Base-by-base conservation (phyloP, 768 basidiomycete genomes). In the Tricholoma matsutake region DNA sequence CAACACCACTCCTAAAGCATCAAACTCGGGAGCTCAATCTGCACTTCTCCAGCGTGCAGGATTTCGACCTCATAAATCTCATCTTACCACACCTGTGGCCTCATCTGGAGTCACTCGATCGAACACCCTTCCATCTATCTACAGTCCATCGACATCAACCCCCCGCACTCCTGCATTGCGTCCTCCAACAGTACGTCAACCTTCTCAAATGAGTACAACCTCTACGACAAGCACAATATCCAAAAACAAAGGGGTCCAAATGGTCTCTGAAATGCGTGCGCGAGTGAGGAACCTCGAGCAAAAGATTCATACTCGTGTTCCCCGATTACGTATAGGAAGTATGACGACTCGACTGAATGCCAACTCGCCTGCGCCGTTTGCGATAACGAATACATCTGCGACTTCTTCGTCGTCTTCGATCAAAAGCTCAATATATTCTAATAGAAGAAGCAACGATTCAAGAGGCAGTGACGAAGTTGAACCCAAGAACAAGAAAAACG, bases 211-310 rank as follows among this genome's bases (percentile, higher is more conserved):
- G 34, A 76, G 75, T 63, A 81, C 78, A 29, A 76, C 73, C 54
- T 76, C 80, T 13, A 74, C 70, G 43, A 78, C 76, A 22, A 79
- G 79, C 57, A 82, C 82, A 3, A 75, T 83, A 11, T 82, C 89
- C 4, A 89, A 81, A 77, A 92, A 83, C 71, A 89, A 86, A 71
- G 92, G 92, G 28, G 91, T 93, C 3, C 92, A 94, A 69, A 94
- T 95, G 93, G 91, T 94, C 5, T 89, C 90, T 22, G 93, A 94
- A 71, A 92, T 95, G 89, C 85, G 93, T 43, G 91, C 91, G 39
- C 83, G 89, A 56, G 92, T 94, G 31, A 86, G 80, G 69, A 89
- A 87, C 65, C 75, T 94, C 39, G 91, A 94, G 68, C 91, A 92
- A 75, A 91, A 89, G 74, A 90, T 94, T 49, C 91, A 93, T 68